phyloP scores from a whole-genome alignment of 345 rosid species.

The Acer saccharum region DNA sequence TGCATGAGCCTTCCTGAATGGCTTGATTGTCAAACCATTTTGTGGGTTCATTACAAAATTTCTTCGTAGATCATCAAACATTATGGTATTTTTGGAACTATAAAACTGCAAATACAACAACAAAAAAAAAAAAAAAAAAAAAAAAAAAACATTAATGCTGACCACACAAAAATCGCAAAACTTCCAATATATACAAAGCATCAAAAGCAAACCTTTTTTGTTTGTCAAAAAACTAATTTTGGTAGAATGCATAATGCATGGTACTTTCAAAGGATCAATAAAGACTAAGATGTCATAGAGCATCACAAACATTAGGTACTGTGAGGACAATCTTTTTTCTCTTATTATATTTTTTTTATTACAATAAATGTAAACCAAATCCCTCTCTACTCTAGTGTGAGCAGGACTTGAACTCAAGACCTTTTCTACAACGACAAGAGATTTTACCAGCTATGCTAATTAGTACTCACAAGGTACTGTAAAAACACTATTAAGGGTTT shows the following conservation, averaged over 20 bases:
- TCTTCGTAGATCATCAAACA: constrained; percentile 91
- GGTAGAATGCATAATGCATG: constrained; percentile 4
- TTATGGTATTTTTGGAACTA: constrained; percentile 80
- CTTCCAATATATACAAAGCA: background rate
- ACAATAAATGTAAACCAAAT: background rate
- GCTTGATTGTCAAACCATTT: constrained; percentile 82
- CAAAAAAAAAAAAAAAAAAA: background rate
- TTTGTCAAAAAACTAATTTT: background rate
- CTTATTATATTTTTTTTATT: background rate
- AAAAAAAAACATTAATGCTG: background rate
- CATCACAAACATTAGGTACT: background rate
- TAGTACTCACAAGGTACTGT: no score
- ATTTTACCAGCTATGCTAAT: no score
- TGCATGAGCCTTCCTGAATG: constrained; percentile 87
- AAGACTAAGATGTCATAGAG: background rate
- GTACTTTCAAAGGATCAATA: background rate
- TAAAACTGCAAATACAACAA: constrained; percentile 57
- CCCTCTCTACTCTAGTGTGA: background rate
- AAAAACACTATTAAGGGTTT: background rate
- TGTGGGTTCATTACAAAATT: constrained; percentile 95
- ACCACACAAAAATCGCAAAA: background rate
- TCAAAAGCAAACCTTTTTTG: background rate
- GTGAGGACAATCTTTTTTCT: background rate
- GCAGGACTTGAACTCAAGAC: no score
- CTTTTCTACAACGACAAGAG: no score